Evolutionary conservation across 345 rosid species (phyloP).

Genomic region (Rhodomyrtus tomentosa): DNA sequence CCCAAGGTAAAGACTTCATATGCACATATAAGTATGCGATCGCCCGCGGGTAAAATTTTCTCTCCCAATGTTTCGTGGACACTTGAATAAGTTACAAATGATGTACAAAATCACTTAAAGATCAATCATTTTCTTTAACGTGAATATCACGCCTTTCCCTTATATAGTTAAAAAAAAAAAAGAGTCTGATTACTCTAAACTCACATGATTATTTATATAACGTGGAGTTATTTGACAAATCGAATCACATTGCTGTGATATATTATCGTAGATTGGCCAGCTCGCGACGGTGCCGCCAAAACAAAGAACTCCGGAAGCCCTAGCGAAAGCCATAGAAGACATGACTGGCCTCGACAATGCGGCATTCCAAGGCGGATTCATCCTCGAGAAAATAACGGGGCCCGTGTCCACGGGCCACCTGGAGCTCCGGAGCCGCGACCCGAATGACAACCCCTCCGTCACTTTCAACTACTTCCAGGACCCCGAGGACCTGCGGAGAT

Average conservation of each 20-base stretch:
- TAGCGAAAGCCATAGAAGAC: constrained; percentile 8
- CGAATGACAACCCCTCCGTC: constrained; percentile 23
- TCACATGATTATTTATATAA: neutral
- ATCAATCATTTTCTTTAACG: no score
- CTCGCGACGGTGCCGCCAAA: constrained; percentile 26
- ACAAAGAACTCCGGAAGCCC: constrained; percentile 25
- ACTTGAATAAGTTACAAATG: neutral
- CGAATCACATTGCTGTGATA: neutral
- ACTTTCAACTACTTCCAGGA: constrained; percentile 32
- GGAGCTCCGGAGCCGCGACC: constrained; percentile 13
- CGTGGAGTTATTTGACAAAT: neutral
- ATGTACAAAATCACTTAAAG: no score
- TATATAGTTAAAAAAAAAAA: no score
- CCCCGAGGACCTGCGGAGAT: constrained; percentile 22
- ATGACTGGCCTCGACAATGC: constrained; percentile 5
- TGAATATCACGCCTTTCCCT: no score
- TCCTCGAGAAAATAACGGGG: constrained; percentile 28
- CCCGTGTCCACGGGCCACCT: constrained; percentile 24
- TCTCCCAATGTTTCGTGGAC: neutral
- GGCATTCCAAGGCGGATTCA: constrained; percentile 21
- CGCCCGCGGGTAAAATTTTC: no score
- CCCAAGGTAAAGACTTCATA: constrained; percentile 5
- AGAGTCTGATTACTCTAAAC: neutral
- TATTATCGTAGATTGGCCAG: constrained; percentile 15
- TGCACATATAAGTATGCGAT: neutral